Evolutionary conservation across 1,284 basidiomycete genomes (phyloP).

Genomic region (Malassezia brasiliensis): DNA sequence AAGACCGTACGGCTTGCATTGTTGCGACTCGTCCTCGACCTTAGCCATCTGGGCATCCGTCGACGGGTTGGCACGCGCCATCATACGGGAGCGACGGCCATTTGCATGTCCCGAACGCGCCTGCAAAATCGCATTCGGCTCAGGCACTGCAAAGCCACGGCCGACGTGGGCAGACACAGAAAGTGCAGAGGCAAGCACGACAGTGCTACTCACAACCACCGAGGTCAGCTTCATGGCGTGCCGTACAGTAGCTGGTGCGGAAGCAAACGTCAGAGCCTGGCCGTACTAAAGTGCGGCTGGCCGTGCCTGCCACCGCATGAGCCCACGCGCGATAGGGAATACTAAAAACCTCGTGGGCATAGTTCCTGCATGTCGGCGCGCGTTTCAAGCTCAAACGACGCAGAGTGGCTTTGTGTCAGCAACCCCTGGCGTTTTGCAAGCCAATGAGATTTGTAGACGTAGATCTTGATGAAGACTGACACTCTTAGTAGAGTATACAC

Average conservation of each 20-base stretch:
- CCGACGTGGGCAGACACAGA: neutral
- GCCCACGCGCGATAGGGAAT: no score
- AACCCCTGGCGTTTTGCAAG: no score
- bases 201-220: neutral
- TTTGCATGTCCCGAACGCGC: neutral
- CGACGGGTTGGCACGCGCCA: neutral
- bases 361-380: no score
- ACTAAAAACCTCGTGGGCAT: no score
- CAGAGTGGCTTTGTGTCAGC: no score
- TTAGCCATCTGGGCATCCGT: constrained; percentile 1
- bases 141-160: constrained; percentile 1
- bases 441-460: no score
- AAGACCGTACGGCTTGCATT: constrained; percentile 3
- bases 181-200: neutral
- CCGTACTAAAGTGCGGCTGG: no score
- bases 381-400: no score
- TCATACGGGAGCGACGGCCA: neutral
- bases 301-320: no score
- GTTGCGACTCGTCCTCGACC: neutral
- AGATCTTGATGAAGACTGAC: no score
- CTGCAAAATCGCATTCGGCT: neutral
- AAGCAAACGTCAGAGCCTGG: neutral
- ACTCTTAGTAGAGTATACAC: no score
- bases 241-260: neutral
- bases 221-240: neutral